Conservation (phyloP, 169 alveolate genomes). For the Eimeria brunetti region DNA sequence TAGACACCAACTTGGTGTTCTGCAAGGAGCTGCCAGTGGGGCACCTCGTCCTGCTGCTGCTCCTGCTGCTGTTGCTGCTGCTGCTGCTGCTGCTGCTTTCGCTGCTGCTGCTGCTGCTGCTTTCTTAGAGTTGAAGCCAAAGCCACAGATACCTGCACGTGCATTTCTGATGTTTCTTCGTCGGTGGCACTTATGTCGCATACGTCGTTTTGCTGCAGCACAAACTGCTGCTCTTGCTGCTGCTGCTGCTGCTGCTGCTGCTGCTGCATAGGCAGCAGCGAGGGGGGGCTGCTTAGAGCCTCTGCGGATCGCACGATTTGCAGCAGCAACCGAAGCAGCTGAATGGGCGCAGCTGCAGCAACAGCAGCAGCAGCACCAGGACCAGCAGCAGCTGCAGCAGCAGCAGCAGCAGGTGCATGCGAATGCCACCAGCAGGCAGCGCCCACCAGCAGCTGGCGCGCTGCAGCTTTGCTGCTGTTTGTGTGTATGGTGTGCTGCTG, state of each 20-base stretch:
- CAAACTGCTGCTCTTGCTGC: conserved; percentile 26
- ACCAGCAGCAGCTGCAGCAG: not conserved
- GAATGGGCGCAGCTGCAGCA: conserved; percentile 30
- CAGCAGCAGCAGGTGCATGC: not conserved
- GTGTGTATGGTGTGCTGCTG: not conserved
- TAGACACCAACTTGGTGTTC: conserved; percentile 48
- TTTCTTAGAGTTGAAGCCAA: not conserved
- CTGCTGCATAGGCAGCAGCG: not conserved
- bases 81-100: conserved; percentile 1
- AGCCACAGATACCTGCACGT: not conserved
- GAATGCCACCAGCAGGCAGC: conserved; percentile 52
- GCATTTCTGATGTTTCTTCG: conserved; percentile 27
- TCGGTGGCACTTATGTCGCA: conserved; percentile 13
- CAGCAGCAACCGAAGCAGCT: conserved; percentile 29
- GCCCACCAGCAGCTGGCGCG: conserved; percentile 57
- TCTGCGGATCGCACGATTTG: conserved; percentile 8
- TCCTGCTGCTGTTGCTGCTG: conserved; percentile 14
- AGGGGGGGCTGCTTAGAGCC: conserved; percentile 1
- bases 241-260: conserved; percentile 9
- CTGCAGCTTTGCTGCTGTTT: conserved; percentile 24
- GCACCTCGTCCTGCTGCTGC: not conserved
- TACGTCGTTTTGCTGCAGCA: conserved; percentile 29
- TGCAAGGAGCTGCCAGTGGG: conserved; percentile 27
- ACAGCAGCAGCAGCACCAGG: no score
- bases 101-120: conserved; percentile 22